Evolutionary conservation across 2,329 filamentous ascomycete species (phyloP).

Genomic region (Cordyceps fumosorosea): DNA sequence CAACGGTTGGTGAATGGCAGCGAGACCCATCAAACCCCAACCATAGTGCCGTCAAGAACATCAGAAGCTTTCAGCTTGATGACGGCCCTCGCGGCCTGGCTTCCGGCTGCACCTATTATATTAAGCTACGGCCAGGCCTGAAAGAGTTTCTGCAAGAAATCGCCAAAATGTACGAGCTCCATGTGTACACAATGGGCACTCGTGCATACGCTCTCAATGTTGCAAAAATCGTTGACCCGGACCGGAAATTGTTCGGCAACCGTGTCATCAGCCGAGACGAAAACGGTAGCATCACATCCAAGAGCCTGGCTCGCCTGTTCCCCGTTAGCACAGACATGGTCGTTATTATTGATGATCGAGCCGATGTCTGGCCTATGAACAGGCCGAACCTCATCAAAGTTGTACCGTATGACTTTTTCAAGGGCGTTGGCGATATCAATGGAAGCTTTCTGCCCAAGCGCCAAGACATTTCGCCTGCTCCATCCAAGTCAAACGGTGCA

Average conservation of each 20-base stretch:
- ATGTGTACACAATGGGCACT: slow-evolving; percentile 99
- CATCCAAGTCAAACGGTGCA: slow-evolving; percentile 20
- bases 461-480: slow-evolving; percentile 41
- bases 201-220: slow-evolving; percentile 92
- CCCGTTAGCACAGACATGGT: slow-evolving; percentile 99
- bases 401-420: slow-evolving; percentile 93
- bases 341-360: slow-evolving; percentile 94
- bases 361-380: slow-evolving; percentile 91
- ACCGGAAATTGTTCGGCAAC: slow-evolving; percentile 84
- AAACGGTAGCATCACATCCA: slow-evolving; percentile 86
- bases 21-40: slow-evolving; percentile 83
- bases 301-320: slow-evolving; percentile 85
- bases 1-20: slow-evolving; percentile 94
- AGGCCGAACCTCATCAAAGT: slow-evolving; percentile 91
- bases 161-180: slow-evolving; percentile 80
- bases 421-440: slow-evolving; percentile 97
- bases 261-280: slow-evolving; percentile 95
- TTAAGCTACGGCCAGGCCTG: slow-evolving; percentile 89
- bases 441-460: slow-evolving; percentile 89
- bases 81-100: slow-evolving; percentile 66
- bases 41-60: slow-evolving; percentile 81
- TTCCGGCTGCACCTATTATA: slow-evolving; percentile 89
- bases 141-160: slow-evolving; percentile 72
- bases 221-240: slow-evolving; percentile 85
- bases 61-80: slow-evolving; percentile 84